Base-by-base conservation (phyloP, 148 eudicot genomes). In the Cornus suecica region DNA sequence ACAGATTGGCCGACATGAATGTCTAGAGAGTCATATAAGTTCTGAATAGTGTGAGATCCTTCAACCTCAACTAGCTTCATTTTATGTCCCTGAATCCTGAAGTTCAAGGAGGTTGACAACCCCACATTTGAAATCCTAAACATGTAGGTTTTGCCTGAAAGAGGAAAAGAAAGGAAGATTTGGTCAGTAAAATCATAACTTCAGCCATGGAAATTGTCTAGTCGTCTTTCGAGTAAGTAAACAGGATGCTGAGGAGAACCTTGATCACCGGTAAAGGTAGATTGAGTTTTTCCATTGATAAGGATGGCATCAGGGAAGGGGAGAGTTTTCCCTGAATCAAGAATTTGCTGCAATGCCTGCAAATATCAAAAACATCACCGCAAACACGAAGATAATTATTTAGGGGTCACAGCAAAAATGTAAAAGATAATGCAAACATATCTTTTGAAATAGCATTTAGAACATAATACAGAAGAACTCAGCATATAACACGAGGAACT, bases 61-160 rank as follows among this genome's bases (percentile, higher is more conserved):
- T 94, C 98, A 66, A 94, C 97, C 87, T 94, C 98, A 45, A 94
- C 98, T 72, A 94, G 86, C 83, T 87, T 90, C 86, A 94, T 68
- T 60, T 71, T 82, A 76, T 94, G 98, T 66, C 90, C 90, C 74
- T 94, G 98, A 25, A 94, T 90, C 79, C 97, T 88, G 87, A 94
- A 87, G 82, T 94, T 94, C 73, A 90, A 86, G 26, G 98, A 79
- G 22, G 91, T 82, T 22, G 90, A 82, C 82, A 91, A 75, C 23
- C 98, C 98, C 66, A 94, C 88, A 72, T 94, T 94, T 29, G 98
- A 91, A 4, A 94, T 86, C 77, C 97, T 81, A 75, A 94, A 88
- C 87, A 85, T 88, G 91, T 94, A 94, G 56, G 97, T 90, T 80
- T 88, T 90, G 13, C 98, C 98, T 93, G 94, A 78, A 76, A 80